Base-by-base conservation (phyloP, 2,329 filamentous ascomycete species). In the Colletotrichum nymphaeae region DNA sequence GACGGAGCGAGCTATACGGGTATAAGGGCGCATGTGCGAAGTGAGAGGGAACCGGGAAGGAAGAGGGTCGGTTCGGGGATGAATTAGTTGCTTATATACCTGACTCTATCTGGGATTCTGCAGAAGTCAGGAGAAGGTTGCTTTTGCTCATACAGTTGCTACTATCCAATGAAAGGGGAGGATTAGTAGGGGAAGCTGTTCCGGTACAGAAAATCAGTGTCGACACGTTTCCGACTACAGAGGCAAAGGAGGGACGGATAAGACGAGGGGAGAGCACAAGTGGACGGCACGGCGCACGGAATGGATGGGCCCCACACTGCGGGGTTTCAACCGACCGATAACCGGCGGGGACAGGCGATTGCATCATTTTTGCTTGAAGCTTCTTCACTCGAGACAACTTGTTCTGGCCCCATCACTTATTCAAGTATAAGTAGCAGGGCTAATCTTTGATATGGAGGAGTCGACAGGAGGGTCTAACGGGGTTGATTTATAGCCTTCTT, bases 271-370 rank as follows among this genome's bases (percentile, higher is more conserved):
- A 58, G 67, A 14, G 37, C 37, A 19, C 55, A 42, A 65, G 52
- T n/a, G 57, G 30, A 67, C 67, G 67, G 67, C 22, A 60, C 46
- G 35, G 70, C 70, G 62, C 32, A 70, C 70, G 70, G 67, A 65
- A 73, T 65, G 67, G 60, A 66, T 24, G 26, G 52, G 67, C 67
- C 60, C 70, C 69, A 72, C 70, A 30, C 14, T 70, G 70, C 67
- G 67, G 70, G 70, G 70, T 70, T 66, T 57, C 60, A 65, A 73
- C 56, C 35, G 35, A 56, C 70, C 70, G 70, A 73, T 73, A 73
- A 70, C 70, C 66, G 70, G 70, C 66, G 60, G 55, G 60, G 67
- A n/a, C 11, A 28, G 35, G 19, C 26, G 60, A 70, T 73, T 70
- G 70, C 67, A 70, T 65, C 70, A 73, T 73, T 69, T 64, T 46